Conservation (phyloP, 192 early-diverging fungal genomes). For the Backusella morwellensis region DNA sequence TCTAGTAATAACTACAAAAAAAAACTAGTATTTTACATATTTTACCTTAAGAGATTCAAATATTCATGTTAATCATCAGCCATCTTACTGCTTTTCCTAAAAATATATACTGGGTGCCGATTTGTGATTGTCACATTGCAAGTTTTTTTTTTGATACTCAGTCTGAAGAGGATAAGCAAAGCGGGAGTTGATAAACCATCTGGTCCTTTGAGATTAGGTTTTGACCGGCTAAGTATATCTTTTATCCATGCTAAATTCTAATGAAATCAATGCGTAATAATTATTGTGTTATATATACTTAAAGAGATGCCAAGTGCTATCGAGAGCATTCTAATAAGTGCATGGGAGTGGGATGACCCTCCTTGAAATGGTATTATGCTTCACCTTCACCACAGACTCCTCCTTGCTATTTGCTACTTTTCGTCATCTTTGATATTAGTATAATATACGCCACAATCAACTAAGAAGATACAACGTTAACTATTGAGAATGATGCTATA, state of each 20-base stretch:
- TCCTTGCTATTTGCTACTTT: not conserved
- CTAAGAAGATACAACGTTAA: not conserved
- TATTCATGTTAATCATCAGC: not conserved
- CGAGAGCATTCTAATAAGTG: not conserved
- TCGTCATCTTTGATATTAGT: not conserved
- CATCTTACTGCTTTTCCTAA: not conserved
- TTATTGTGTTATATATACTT: not conserved
- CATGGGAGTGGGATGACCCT: not conserved
- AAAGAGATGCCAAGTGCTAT: not conserved
- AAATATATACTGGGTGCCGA: not conserved
- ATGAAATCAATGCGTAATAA: not conserved
- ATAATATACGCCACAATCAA: not conserved
- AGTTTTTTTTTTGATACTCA: not conserved
- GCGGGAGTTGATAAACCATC: not conserved
- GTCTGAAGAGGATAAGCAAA: not conserved
- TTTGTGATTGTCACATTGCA: not conserved
- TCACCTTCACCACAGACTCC: not conserved
- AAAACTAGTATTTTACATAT: not conserved
- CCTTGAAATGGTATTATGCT: not conserved
- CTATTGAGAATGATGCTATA: not conserved
- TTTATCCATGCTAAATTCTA: not conserved
- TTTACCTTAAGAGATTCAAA: not conserved
- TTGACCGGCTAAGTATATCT: not conserved
- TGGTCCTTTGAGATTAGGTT: not conserved
- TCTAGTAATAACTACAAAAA: not conserved